These are phyloP conservation scores for Arachnopeziza araneosa DNA, from an alignment of 2,329 filamentous ascomycete species.

Conservation along the genomic window DNA sequence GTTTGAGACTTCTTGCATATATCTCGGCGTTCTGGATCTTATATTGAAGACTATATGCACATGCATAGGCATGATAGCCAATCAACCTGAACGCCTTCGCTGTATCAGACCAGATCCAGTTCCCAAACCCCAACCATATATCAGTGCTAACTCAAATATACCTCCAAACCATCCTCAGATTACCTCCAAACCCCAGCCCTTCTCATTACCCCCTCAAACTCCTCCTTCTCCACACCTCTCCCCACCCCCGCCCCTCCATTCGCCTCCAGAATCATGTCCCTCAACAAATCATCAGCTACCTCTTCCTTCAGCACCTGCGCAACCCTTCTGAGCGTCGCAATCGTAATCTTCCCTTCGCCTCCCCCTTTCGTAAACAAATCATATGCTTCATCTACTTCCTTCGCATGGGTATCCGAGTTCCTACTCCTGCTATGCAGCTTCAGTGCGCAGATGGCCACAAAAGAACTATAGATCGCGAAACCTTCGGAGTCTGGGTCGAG, in stretches of 20 bases:
- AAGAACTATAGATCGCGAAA: conserved; percentile 71
- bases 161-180: neutral
- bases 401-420: conserved; percentile 45
- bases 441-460: conserved; percentile 82
- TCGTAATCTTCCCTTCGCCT: conserved; percentile 60
- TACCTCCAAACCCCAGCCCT: conserved; percentile 29
- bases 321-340: conserved; percentile 72
- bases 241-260: conserved; percentile 72
- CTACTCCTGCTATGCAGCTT: conserved; percentile 64
- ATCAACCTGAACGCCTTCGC: neutral
- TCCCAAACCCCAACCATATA: neutral
- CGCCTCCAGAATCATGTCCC: conserved; percentile 93
- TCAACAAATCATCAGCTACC: conserved; percentile 74
- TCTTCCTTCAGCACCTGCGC: conserved; percentile 79
- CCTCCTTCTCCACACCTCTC: conserved; percentile 66
- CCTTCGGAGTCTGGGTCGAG: conserved; percentile 80
- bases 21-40: neutral
- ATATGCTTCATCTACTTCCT: conserved; percentile 78
- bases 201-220: conserved; percentile 38
- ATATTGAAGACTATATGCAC: neutral
- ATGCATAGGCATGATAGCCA: neutral
- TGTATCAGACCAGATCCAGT: neutral
- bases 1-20: conserved; percentile 15
- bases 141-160: neutral
- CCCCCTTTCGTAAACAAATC: conserved; percentile 63